Base-by-base conservation (phyloP, 306 rosid genomes). In the Quillaja saponaria region DNA sequence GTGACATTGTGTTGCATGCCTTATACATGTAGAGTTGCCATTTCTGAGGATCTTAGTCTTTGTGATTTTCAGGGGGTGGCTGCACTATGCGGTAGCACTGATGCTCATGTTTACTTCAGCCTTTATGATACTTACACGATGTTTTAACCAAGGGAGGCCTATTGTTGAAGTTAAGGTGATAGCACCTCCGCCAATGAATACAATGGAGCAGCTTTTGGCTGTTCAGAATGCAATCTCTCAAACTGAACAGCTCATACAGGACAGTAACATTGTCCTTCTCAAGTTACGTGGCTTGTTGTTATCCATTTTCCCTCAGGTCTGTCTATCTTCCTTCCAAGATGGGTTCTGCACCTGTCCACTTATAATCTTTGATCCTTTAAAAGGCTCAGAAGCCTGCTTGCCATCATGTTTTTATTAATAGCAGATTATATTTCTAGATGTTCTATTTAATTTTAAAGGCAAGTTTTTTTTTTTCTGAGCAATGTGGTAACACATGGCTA, bases 131-230 rank as follows among this genome's bases (percentile, higher is more conserved):
- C 82, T 94, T 49, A 83, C 85, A 0, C 77, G 82, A 38, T 68
- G 58, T 52, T 76, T 77, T 64, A 76, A 63, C 78, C 78, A 75
- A 75, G 90, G 81, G 46, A 81, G 39, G 37, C 67, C 95, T 16
- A 75, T 77, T 28, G 67, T 79, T 13, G 90, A 71, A 75, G 80
- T 94, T 13, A 90, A 78, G 81, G 95, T 94, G 37, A 12, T 81
- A 60, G 86, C 85, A 5, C 96, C 99, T 56, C 91, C 99, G 3
- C 76, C 90, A 16, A 78, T 78, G 91, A 94, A 78, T 72, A 87
- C 87, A 57, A 74, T 90, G 99, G 99, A 94, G 67, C 99, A 94
- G 79, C 91, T 94, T 78, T 71, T 87, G 77, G 95, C 91, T 48
- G 90, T 94, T 61, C 99, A 94, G 78, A 90, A 80, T 69, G 96